Conservation (phyloP, 495 filamentous ascomycete species). For the Tetracladium marchalianum region DNA sequence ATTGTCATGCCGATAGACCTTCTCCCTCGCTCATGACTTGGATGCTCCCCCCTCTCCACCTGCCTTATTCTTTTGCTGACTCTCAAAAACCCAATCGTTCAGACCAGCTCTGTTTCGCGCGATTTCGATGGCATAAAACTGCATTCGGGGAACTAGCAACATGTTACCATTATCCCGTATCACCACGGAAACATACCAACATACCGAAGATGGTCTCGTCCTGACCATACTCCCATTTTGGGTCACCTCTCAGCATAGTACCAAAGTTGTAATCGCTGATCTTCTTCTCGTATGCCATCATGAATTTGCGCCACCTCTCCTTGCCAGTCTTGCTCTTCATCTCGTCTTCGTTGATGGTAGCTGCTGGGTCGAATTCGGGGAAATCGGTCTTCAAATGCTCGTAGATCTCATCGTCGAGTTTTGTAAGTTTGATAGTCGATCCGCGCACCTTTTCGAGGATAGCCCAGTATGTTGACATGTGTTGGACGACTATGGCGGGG, state of each 20-base stretch:
- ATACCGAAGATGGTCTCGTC: constrained; percentile 86
- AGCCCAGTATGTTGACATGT: constrained; percentile 92
- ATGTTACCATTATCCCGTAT: constrained; percentile 8
- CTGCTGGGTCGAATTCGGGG: constrained; percentile 79
- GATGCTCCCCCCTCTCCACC: constrained; percentile 11
- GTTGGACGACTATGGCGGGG: constrained; percentile 57
- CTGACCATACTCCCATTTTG: constrained; percentile 76
- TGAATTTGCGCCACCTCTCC: constrained; percentile 90
- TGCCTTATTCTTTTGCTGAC: constrained; percentile 38
- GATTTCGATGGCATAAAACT: constrained; percentile 98
- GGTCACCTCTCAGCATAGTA: constrained; percentile 72
- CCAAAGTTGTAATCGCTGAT: constrained; percentile 96
- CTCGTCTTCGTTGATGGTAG: constrained; percentile 74
- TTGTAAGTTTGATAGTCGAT: constrained; percentile 78
- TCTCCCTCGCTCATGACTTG: neutral
- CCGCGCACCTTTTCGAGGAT: constrained; percentile 87
- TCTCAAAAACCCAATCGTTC: constrained; percentile 95
- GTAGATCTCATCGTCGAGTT: constrained; percentile 89
- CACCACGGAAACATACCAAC: constrained; percentile 1
- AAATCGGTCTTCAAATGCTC: constrained; percentile 78
- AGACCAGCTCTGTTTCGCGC: constrained; percentile 78
- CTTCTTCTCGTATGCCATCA: constrained; percentile 87
- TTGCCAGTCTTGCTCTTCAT: constrained; percentile 99
- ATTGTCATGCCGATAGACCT: neutral
- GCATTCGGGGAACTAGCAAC: constrained; percentile 68